Evolutionary conservation across 805 yeast genomes (phyloP).

Genomic region (Candida montana): DNA sequence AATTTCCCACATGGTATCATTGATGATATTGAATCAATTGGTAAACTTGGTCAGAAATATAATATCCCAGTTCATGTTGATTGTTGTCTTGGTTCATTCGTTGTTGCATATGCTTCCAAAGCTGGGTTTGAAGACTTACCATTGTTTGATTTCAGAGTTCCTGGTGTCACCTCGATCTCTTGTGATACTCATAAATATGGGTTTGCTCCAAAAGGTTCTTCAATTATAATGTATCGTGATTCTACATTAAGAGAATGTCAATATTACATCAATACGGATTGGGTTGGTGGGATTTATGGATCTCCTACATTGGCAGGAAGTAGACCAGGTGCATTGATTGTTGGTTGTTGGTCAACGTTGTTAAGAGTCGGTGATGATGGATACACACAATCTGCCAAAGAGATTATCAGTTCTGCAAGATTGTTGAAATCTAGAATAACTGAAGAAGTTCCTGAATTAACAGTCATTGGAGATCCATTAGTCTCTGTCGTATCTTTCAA

Average conservation of each 20-base stretch:
- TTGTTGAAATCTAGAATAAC: slow-evolving; percentile 44
- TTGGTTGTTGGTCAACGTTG: slow-evolving; percentile 98
- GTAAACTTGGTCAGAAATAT: slow-evolving; percentile 50
- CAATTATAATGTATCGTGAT: slow-evolving; percentile 83
- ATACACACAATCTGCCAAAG: slow-evolving; percentile 58
- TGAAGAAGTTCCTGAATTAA: slow-evolving; percentile 49
- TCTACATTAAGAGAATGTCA: slow-evolving; percentile 67
- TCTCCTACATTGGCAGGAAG: slow-evolving; percentile 97
- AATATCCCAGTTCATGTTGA: slow-evolving; percentile 91
- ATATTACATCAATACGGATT: slow-evolving; percentile 74
- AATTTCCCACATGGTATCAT: slow-evolving; percentile 95
- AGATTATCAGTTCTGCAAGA: slow-evolving; percentile 63
- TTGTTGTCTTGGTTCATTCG: slow-evolving; percentile 91
- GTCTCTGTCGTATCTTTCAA: slow-evolving; percentile 79
- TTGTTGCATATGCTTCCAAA: slow-evolving; percentile 71
- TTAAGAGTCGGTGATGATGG: slow-evolving; percentile 81
- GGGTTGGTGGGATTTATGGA: slow-evolving; percentile 96
- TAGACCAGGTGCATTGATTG: slow-evolving; percentile 94
- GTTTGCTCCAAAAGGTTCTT: slow-evolving; percentile 96
- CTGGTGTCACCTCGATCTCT: slow-evolving; percentile 96
- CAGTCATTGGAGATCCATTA: slow-evolving; percentile 79
- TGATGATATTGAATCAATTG: slow-evolving; percentile 76
- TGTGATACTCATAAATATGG: slow-evolving; percentile 99
- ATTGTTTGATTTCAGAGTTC: slow-evolving; percentile 76
- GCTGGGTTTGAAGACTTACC: slow-evolving; percentile 44